Conservation (phyloP, 2,329 filamentous ascomycete genomes). For the Aspergillus fructus region DNA sequence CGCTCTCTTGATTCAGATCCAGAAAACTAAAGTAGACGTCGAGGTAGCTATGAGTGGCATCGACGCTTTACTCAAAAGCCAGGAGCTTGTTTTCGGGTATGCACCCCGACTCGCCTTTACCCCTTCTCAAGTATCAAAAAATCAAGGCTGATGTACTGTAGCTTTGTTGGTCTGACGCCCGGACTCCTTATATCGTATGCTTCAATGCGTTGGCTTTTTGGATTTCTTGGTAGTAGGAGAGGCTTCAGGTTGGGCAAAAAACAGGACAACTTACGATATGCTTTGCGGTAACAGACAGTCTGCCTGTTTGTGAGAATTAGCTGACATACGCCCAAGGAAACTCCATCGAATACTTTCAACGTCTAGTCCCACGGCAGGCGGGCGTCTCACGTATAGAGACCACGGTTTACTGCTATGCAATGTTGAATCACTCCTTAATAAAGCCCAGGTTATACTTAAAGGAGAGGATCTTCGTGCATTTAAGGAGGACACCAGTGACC, state of each 20-base stretch:
- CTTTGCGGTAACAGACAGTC: constrained; percentile 60
- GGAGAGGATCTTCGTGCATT: constrained; percentile 78
- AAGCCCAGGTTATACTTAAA: constrained; percentile 68
- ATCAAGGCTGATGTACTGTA: constrained; percentile 23
- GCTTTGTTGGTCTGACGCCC: constrained; percentile 92
- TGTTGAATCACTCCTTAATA: constrained; percentile 74
- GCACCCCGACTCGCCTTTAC: constrained; percentile 6
- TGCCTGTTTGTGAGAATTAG: neutral
- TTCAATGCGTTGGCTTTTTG: constrained; percentile 68
- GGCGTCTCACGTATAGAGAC: constrained; percentile 83
- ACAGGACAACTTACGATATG: constrained; percentile 69
- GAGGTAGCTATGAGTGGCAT: constrained; percentile 96
- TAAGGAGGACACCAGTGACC: constrained; percentile 79
- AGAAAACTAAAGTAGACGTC: constrained; percentile 98
- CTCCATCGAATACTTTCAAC: constrained; percentile 77
- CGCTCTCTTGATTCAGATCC: constrained; percentile 90
- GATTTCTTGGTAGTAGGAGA: constrained; percentile 67
- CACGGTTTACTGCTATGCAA: constrained; percentile 89
- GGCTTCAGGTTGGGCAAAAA: constrained; percentile 65
- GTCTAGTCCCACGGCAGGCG: constrained; percentile 68
- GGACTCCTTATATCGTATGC: constrained; percentile 83
- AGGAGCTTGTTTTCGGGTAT: constrained; percentile 86
- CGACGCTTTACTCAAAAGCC: constrained; percentile 88
- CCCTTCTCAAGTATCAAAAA: neutral
- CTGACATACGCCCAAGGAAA: constrained; percentile 51